A percentile compares a stretch with the other conserved stretches of the same genome.
phyloP scores from a whole-genome alignment of 2,329 filamentous ascomycete genomes.

The Blastomyces emzantsi region DNA sequence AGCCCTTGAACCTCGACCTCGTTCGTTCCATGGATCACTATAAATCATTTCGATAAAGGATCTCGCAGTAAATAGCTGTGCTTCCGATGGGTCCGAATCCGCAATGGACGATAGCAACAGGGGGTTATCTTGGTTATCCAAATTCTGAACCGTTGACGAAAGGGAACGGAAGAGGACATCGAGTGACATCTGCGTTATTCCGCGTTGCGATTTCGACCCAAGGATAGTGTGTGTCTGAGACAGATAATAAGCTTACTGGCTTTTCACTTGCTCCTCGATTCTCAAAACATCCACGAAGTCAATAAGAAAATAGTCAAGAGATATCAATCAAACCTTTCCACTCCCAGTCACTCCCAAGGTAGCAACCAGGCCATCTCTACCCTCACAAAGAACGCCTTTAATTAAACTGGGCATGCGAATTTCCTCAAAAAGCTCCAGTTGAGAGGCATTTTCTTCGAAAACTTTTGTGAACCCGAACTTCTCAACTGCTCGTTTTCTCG shows the following conservation, averaged over 20 bases:
- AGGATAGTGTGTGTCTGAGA: conserved; percentile 86
- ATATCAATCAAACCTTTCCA: conserved; percentile 61
- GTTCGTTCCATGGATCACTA: conserved; percentile 51
- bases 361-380: conserved; percentile 80
- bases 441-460: conserved; percentile 76
- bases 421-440: conserved; percentile 78
- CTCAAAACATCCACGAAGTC: neutral
- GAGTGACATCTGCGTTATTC: conserved; percentile 82
- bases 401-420: conserved; percentile 67
- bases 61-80: conserved; percentile 62
- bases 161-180: conserved; percentile 84
- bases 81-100: conserved; percentile 71
- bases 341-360: conserved; percentile 92
- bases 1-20: conserved; percentile 55
- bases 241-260: neutral
- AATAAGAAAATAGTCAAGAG: neutral
- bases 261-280: neutral
- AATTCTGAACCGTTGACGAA: conserved; percentile 59
- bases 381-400: conserved; percentile 72
- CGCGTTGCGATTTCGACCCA: conserved; percentile 75
- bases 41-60: conserved; percentile 73
- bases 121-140: conserved; percentile 43
- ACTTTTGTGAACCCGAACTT: conserved; percentile 91
- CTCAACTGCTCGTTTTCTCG: conserved; percentile 77
- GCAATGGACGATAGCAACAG: conserved; percentile 64